A percentile compares a stretch with the other conserved stretches of the same genome.
These are phyloP conservation scores for Bryum argenteum DNA, from an alignment of 225 moss, liverwort and hornwort genomes.

Conservation along the genomic window DNA sequence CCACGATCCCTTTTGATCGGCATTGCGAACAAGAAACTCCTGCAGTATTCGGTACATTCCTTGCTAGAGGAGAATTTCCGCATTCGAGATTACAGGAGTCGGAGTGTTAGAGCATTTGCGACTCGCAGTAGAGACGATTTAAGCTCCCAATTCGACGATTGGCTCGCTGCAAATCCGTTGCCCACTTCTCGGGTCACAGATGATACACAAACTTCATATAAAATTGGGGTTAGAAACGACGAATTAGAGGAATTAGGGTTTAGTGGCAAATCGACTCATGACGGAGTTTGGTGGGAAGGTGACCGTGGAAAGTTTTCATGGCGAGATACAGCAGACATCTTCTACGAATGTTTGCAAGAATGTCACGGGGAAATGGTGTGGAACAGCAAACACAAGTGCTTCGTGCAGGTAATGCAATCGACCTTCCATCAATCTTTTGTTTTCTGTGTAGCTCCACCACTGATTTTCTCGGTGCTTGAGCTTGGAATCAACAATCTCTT, in stretches of 20 bases:
- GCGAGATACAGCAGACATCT: constrained; percentile 5
- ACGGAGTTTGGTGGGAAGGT: background rate
- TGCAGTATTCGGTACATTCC: background rate
- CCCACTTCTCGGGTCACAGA: background rate
- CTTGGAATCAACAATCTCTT: too few species aligned
- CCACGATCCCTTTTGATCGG: background rate
- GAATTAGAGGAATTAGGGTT: background rate
- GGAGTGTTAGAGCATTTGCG: background rate
- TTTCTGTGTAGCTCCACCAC: too few species aligned
- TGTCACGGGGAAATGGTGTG: background rate
- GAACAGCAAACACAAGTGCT: constrained; percentile 2
- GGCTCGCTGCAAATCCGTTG: constrained; percentile 5
- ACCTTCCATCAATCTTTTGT: too few species aligned
- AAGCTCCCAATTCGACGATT: constrained; percentile 1
- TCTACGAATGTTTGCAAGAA: background rate
- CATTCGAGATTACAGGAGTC: background rate
- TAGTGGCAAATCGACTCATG: background rate
- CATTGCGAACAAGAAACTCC: background rate
- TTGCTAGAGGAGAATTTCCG: background rate
- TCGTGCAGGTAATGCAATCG: background rate
- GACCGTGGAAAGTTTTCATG: background rate
- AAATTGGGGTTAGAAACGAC: background rate
- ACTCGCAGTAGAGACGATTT: background rate
- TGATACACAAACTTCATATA: background rate
- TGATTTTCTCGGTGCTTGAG: too few species aligned